A percentile compares a stretch with the other conserved stretches of the same genome.
These are phyloP conservation scores for Corniculantispora saksenae DNA, from an alignment of 2,329 filamentous ascomycete genomes.

Conservation along the genomic window DNA sequence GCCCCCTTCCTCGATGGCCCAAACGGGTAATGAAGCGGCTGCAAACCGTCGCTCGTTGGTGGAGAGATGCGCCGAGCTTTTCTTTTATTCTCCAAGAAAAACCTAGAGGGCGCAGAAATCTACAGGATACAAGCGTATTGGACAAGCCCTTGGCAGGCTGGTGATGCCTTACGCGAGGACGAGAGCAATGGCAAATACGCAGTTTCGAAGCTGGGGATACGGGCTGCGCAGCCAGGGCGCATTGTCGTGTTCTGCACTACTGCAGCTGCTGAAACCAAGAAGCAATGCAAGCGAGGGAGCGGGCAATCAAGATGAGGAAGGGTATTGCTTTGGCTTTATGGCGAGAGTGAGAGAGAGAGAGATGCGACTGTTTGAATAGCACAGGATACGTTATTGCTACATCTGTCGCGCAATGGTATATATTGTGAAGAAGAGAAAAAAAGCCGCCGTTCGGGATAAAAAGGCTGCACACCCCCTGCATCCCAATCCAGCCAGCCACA, in stretches of 20 bases:
- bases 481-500: not conserved
- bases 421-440: not conserved
- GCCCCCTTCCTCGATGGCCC: not conserved
- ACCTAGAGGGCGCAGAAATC: too few species aligned
- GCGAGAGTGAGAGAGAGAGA: too few species aligned
- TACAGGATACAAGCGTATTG: not conserved
- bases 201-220: not conserved
- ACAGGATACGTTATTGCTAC: not conserved
- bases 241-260: not conserved
- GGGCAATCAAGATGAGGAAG: not conserved
- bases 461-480: not conserved
- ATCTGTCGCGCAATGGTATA: not conserved
- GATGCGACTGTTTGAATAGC: slow-evolving; percentile 2
- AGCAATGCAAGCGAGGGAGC: not conserved
- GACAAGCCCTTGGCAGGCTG: too few species aligned
- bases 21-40: not conserved
- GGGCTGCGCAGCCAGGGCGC: slow-evolving; percentile 1
- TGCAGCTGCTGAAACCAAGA: not conserved
- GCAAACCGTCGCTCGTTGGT: not conserved
- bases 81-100: too few species aligned
- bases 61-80: not conserved
- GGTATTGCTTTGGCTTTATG: too few species aligned
- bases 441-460: not conserved
- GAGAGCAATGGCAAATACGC: not conserved
- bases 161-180: not conserved